Evolutionary conservation across 768 basidiomycete genomes (phyloP).

Genomic region (Lenzites betulinus): DNA sequence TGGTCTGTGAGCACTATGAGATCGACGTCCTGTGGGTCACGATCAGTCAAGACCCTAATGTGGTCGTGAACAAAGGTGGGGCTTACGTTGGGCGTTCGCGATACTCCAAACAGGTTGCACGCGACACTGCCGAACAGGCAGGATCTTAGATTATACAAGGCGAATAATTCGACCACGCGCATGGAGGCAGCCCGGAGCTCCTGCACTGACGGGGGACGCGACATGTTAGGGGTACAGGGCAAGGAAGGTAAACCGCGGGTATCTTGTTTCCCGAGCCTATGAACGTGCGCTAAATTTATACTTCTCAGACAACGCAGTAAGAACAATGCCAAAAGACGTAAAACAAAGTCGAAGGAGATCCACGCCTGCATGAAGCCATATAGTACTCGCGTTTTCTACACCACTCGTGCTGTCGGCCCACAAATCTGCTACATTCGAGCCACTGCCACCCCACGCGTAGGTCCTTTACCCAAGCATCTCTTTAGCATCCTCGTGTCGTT

Average conservation of each 20-base stretch:
- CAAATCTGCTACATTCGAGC: too few relatives aligned
- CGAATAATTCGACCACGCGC: not conserved
- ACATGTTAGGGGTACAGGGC: not conserved
- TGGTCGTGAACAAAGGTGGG: not conserved
- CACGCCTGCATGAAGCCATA: too few relatives aligned
- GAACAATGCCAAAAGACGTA: not conserved
- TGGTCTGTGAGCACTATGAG: slow-evolving; percentile 41
- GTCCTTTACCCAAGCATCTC: too few relatives aligned
- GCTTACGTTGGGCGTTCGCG: slow-evolving; percentile 27
- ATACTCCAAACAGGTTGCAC: slow-evolving; percentile 23
- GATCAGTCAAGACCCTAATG: too few relatives aligned
- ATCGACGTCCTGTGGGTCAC: slow-evolving; percentile 44
- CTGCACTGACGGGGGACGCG: not conserved
- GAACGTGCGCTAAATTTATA: too few relatives aligned
- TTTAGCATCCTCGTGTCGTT: too few relatives aligned
- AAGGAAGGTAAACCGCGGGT: too few relatives aligned
- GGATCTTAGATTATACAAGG: not conserved
- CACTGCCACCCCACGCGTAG: too few relatives aligned
- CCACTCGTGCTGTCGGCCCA: too few relatives aligned
- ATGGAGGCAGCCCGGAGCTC: not conserved
- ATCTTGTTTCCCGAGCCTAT: too few relatives aligned
- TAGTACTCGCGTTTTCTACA: too few relatives aligned
- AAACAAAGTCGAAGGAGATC: not conserved
- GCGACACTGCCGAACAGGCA: slow-evolving; percentile 31
- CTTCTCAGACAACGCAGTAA: not conserved